phyloP scores from a whole-genome alignment of 495 filamentous ascomycete species.

The Penicillium ucsense region DNA sequence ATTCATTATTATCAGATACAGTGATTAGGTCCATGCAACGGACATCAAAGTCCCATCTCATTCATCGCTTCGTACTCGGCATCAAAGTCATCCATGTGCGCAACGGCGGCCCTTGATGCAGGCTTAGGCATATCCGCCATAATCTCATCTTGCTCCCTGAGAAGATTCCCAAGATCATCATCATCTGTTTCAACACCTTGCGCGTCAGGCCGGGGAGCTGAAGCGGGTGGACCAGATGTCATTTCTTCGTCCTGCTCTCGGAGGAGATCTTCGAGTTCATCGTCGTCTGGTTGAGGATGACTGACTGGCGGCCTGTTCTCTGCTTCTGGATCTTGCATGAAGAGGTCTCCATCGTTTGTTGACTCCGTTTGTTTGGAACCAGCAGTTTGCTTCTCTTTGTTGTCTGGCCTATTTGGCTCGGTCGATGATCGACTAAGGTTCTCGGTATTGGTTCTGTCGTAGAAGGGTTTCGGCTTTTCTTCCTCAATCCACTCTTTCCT shows the following conservation, averaged over 20 bases:
- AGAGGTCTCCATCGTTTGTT: conserved; percentile 13
- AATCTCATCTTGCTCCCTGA: conserved; percentile 23
- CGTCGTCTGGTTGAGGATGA: conserved; percentile 20
- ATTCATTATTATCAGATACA: conserved; percentile 1
- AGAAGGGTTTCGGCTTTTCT: conserved; percentile 25
- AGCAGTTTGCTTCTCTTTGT: background rate
- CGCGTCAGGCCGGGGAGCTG: too few species aligned
- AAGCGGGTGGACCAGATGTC: background rate
- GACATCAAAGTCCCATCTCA: conserved; percentile 15
- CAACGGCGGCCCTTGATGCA: background rate
- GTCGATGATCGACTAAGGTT: conserved; percentile 1
- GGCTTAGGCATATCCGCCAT: background rate
- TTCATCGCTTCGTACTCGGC: conserved; percentile 29
- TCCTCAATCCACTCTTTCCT: conserved; percentile 83
- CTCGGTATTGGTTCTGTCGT: background rate
- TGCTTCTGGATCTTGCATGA: conserved; percentile 16
- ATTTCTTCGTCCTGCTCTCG: conserved; percentile 19
- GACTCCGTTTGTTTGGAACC: background rate
- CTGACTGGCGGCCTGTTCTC: conserved; percentile 3
- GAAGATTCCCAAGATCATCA: conserved; percentile 30
- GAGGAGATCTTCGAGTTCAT: conserved; percentile 32
- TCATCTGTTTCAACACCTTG: conserved; percentile 12
- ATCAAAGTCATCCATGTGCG: conserved; percentile 12
- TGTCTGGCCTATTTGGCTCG: background rate
- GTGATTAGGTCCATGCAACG: background rate